Evolutionary conservation across 805 yeast species (phyloP).

Genomic region (Phaffomyces thermotolerans): DNA sequence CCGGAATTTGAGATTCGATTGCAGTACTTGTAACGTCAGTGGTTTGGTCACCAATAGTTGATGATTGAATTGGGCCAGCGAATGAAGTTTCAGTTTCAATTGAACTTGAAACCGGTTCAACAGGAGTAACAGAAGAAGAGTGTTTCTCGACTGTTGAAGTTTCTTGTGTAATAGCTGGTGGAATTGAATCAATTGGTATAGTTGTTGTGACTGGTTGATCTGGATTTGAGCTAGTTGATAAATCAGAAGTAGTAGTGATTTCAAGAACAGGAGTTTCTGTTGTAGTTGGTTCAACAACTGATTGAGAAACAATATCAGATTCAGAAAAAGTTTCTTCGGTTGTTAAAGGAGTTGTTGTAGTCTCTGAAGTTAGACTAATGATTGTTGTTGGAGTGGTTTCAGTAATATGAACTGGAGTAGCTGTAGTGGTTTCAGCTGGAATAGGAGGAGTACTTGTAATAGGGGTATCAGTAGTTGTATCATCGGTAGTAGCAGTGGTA

Average conservation of each 20-base stretch:
- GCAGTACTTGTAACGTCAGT: background rate
- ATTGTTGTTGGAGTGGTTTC: too few species aligned
- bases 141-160: background rate
- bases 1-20: too few species aligned
- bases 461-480: background rate
- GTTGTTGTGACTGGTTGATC: background rate
- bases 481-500: background rate
- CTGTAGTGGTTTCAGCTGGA: conserved; percentile 1
- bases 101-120: background rate
- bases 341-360: too few species aligned
- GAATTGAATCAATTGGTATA: background rate
- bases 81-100: too few species aligned
- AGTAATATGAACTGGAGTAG: background rate
- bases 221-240: background rate
- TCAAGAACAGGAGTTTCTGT: conserved; percentile 1
- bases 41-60: background rate
- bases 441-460: background rate
- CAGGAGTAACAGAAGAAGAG: background rate
- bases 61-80: background rate
- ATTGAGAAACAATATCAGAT: too few species aligned
- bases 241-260: background rate
- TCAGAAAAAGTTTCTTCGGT: too few species aligned
- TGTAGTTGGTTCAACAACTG: conserved; percentile 1
- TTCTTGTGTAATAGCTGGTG: background rate
- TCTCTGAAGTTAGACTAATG: too few species aligned